Evolutionary conservation across 805 yeast genomes (phyloP).

Genomic region (Yarrowia sp.): DNA sequence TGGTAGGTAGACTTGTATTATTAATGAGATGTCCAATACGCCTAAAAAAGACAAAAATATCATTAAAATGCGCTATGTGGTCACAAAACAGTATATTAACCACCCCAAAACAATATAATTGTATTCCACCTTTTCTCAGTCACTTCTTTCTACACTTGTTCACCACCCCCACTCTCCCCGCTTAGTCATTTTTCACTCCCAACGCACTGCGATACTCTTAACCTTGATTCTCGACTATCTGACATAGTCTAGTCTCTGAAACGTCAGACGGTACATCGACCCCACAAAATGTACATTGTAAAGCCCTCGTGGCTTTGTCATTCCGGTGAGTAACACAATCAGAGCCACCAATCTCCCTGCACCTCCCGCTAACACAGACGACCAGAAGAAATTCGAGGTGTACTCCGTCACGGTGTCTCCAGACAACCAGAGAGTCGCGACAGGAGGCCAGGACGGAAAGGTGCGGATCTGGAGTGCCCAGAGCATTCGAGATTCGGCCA

Average conservation of each 20-base stretch:
- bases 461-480: slow-evolving; percentile 91
- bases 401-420: slow-evolving; percentile 82
- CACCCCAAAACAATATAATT: no score
- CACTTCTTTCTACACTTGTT: no score
- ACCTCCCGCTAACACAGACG: slow-evolving; percentile 58
- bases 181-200: no score
- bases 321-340: slow-evolving; percentile 51
- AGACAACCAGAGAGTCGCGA: slow-evolving; percentile 84
- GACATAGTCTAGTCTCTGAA: background rate
- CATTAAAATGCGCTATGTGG: no score
- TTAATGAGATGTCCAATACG: no score
- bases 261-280: background rate
- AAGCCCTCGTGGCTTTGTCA: slow-evolving; percentile 79
- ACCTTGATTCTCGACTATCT: slow-evolving; percentile 3
- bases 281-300: slow-evolving; percentile 60
- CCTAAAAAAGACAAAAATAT: no score
- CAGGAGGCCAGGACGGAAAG: slow-evolving; percentile 92
- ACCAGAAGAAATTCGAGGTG: slow-evolving; percentile 79
- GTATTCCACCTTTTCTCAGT: no score
- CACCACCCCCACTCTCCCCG: background rate
- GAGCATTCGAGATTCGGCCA: slow-evolving; percentile 73
- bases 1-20: no score
- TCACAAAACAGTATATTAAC: no score
- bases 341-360: no score
- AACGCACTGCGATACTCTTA: slow-evolving; percentile 4